Evolutionary conservation across 2,329 filamentous ascomycete genomes (phyloP).

Genomic region (Ceratocystis harringtonii): DNA sequence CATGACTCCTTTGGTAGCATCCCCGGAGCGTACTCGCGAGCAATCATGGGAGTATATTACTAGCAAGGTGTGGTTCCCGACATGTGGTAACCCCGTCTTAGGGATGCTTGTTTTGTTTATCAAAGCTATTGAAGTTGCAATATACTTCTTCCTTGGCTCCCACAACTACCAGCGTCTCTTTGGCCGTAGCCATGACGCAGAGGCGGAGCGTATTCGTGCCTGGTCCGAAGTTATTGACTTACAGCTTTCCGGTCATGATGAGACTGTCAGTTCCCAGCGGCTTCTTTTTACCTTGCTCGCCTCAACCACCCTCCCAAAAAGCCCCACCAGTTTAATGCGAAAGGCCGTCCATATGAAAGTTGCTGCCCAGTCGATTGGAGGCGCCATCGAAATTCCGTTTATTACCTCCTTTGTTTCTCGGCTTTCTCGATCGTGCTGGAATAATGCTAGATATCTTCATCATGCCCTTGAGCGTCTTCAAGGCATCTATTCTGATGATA

Average conservation of each 20-base stretch:
- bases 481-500: slow-evolving; percentile 26
- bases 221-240: slow-evolving; percentile 91
- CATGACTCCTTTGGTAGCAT: slow-evolving; percentile 56
- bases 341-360: slow-evolving; percentile 87
- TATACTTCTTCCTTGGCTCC: slow-evolving; percentile 63
- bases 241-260: slow-evolving; percentile 78
- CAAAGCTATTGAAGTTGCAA: slow-evolving; percentile 68
- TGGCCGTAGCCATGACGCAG: slow-evolving; percentile 69
- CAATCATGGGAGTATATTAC: slow-evolving; percentile 78
- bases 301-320: slow-evolving; percentile 72
- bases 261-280: slow-evolving; percentile 76
- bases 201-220: slow-evolving; percentile 71
- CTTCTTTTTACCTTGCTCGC: slow-evolving; percentile 75
- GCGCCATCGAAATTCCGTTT: background rate
- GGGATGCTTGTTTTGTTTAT: slow-evolving; percentile 67
- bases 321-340: slow-evolving; percentile 71
- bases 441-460: slow-evolving; percentile 56
- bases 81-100: slow-evolving; percentile 64
- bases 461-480: slow-evolving; percentile 32
- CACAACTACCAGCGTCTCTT: slow-evolving; percentile 65
- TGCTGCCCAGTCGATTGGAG: slow-evolving; percentile 28
- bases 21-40: slow-evolving; percentile 69
- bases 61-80: slow-evolving; percentile 79
- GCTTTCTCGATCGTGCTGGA: slow-evolving; percentile 66
- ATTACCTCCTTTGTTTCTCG: slow-evolving; percentile 38